Evolutionary conservation across 2,329 filamentous ascomycete genomes (phyloP).

Genomic region (Teratosphaeria pseudoeucalypti): DNA sequence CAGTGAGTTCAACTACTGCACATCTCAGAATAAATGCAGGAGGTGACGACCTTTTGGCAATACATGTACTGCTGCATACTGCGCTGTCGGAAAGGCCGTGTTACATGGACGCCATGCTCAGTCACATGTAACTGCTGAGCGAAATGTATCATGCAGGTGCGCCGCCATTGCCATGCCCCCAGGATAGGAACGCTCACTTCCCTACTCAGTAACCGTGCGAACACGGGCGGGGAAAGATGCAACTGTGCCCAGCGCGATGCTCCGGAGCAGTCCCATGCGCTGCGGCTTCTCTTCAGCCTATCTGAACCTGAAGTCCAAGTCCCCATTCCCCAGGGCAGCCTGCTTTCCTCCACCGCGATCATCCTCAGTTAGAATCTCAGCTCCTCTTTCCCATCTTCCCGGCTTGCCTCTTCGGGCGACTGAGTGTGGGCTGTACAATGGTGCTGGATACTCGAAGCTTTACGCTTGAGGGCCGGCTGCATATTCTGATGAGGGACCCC

Average conservation of each 20-base stretch:
- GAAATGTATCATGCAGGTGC: too few species aligned
- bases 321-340: neutral
- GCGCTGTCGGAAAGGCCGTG: too few species aligned
- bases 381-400: neutral
- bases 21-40: too few species aligned
- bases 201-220: neutral
- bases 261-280: neutral
- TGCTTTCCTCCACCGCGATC: neutral
- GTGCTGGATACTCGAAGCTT: neutral
- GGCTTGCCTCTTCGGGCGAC: neutral
- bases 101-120: too few species aligned
- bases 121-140: too few species aligned
- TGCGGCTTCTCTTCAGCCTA: neutral
- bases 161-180: too few species aligned
- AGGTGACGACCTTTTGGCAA: too few species aligned
- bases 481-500: too few species aligned
- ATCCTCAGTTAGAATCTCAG: neutral
- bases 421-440: neutral
- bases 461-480: neutral
- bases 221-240: neutral
- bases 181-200: too few species aligned
- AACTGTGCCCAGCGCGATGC: neutral
- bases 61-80: too few species aligned
- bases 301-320: neutral
- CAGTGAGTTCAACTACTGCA: too few species aligned